Conservation (phyloP, 331 rosid species). For the Cydonia oblonga region DNA sequence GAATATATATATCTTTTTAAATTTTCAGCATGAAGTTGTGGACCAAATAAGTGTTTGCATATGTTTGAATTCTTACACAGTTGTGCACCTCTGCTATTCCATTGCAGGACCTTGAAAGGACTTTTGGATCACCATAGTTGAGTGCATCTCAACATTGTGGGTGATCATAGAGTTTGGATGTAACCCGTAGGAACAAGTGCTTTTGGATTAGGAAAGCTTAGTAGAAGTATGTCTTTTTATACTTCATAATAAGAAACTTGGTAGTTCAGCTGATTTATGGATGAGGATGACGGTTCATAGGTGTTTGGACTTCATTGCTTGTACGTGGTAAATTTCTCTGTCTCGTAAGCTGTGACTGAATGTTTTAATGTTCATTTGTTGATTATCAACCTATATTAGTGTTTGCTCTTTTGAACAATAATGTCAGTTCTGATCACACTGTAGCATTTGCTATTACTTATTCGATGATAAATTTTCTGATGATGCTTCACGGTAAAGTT, state of each 20-base stretch:
- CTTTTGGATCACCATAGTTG: constrained; percentile 30
- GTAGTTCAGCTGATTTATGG: not conserved
- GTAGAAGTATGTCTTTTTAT: constrained; percentile 10
- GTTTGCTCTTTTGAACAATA: not conserved
- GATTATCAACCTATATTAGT: not conserved
- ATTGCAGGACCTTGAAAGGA: constrained; percentile 71
- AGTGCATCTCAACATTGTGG: constrained; percentile 16
- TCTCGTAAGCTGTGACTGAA: not conserved
- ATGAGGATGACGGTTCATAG: not conserved
- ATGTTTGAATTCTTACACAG: constrained; percentile 8
- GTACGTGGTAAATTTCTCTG: not conserved
- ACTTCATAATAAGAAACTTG: constrained; percentile 7
- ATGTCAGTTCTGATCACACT: not conserved
- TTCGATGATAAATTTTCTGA: not conserved
- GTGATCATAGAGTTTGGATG: constrained; percentile 19
- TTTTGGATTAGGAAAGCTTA: constrained; percentile 16
- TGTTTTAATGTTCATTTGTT: not conserved
- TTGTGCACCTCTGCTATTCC: constrained; percentile 14
- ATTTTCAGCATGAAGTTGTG: not conserved
- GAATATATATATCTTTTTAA: not conserved
- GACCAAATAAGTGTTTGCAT: not conserved
- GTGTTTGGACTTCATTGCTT: not conserved
- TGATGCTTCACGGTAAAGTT: not conserved
- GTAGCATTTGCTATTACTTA: not conserved
- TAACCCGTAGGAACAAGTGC: constrained; percentile 11